phyloP scores from a whole-genome alignment of 176 grass and related monocot species.

The Bolboschoenus planiculmis region DNA sequence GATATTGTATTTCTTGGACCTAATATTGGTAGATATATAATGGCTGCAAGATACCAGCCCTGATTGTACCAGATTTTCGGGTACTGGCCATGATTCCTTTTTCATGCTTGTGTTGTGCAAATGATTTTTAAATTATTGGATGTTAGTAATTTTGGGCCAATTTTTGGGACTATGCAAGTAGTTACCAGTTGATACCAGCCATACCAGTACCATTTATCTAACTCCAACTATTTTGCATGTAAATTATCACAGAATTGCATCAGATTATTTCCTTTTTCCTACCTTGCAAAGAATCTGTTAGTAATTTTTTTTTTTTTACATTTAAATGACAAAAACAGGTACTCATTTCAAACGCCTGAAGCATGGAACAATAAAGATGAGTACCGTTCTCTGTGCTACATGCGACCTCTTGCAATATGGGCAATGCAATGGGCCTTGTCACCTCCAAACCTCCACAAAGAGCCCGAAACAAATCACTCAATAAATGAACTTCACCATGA shows the following conservation, averaged over 20 bases:
- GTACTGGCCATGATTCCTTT: neutral
- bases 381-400: conserved; percentile 85
- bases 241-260: neutral
- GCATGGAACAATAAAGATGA: conserved; percentile 89
- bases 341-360: conserved; percentile 93
- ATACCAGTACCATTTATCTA: neutral
- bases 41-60: neutral
- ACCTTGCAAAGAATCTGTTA: neutral
- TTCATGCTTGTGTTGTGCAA: neutral
- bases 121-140: neutral
- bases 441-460: conserved; percentile 42
- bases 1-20: neutral
- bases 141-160: neutral
- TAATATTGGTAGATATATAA: neutral
- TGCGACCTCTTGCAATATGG: conserved; percentile 91
- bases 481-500: conserved; percentile 12
- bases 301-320: neutral
- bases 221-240: neutral
- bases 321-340: conserved; percentile 35
- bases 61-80: neutral
- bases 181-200: neutral
- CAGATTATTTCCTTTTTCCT: neutral
- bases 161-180: neutral
- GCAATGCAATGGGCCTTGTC: conserved; percentile 91
- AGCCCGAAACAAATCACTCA: conserved; percentile 19